Percentiles rank a stretch among this genome's conserved stretches.
phyloP scores from a whole-genome alignment of 2,329 filamentous ascomycete species.

The Verticillium albo-atrum region DNA sequence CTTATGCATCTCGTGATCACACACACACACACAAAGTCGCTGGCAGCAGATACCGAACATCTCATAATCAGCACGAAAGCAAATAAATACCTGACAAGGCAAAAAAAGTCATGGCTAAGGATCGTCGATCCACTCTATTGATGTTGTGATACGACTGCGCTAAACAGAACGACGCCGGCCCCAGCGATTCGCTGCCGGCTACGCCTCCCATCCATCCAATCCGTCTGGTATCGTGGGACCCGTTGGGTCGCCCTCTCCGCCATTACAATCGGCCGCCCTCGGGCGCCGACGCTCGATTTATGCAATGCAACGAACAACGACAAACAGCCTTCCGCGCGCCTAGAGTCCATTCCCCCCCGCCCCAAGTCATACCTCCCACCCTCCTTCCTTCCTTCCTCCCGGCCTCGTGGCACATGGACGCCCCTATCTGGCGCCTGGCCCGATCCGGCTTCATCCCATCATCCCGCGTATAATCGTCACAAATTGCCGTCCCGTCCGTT shows the following conservation, averaged over 20 bases:
- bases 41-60: too few species aligned
- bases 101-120: background rate
- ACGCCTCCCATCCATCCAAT: background rate
- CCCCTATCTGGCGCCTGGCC: background rate
- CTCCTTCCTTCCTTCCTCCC: background rate
- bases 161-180: background rate
- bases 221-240: background rate
- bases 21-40: too few species aligned
- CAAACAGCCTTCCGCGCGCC: background rate
- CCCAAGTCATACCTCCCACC: background rate
- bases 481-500: background rate
- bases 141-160: background rate
- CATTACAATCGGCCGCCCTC: background rate
- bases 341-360: background rate
- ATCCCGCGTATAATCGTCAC: constrained; percentile 2
- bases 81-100: too few species aligned
- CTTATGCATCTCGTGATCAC: background rate
- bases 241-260: background rate
- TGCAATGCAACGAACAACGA: background rate
- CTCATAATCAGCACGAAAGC: too few species aligned
- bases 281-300: background rate
- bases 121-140: background rate
- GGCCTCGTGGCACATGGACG: background rate
- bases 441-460: background rate
- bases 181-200: background rate